Evolutionary conservation across 2,329 filamentous ascomycete genomes (phyloP), one percentile per base, ranked within the genome.

Genomic region (Colletotrichum tanaceti): DNA sequence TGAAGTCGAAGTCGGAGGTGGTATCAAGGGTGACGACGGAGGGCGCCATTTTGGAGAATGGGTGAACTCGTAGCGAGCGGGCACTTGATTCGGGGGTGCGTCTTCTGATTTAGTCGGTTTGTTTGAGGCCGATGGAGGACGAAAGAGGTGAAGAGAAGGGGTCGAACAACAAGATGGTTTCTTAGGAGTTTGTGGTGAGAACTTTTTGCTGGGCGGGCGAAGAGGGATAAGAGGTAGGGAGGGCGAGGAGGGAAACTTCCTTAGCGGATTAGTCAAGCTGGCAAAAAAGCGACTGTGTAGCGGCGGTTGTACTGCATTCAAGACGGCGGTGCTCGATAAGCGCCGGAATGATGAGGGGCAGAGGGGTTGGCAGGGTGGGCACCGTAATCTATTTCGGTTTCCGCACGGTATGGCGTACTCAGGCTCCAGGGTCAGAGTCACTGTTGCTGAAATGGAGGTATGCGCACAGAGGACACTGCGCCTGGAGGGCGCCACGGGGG

Each of bases 1-100:
- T 70, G 73, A 78, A 76, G 73, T 80, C 78, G 78, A 88, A 84
- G 77, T 89, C 87, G 74, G 83, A 81, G 71, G 83, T 84, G 47
- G 82, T 81, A 76, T 89, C 87, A 78, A 89, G 82, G 74, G 83
- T 84, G 71, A 87, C 77, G 72, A 85, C 77, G 57, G 83, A 82
- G 74, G 86, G 85, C 60, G 85, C 79, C 85, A 87, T 86, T 72
- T 71, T 77, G 75, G 61, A 57, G 57, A 35, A n/a, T 3, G 41
- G 49, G 32, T 35, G 16, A 44, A 9, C 58, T 60, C 44, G 61
- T 24, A 38, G 22, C 3, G 58, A 35, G 39, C n/a, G 46, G 28
- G 11, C 16, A 54, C 38, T 35, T 14, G 52, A 18, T 24, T 50
- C 43, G 50, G n/a, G 39, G 11, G 6, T 24, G 4, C 18, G 22